These are phyloP conservation scores for Candida nanaspora DNA, from an alignment of 805 yeast genomes.

Conservation along the genomic window DNA sequence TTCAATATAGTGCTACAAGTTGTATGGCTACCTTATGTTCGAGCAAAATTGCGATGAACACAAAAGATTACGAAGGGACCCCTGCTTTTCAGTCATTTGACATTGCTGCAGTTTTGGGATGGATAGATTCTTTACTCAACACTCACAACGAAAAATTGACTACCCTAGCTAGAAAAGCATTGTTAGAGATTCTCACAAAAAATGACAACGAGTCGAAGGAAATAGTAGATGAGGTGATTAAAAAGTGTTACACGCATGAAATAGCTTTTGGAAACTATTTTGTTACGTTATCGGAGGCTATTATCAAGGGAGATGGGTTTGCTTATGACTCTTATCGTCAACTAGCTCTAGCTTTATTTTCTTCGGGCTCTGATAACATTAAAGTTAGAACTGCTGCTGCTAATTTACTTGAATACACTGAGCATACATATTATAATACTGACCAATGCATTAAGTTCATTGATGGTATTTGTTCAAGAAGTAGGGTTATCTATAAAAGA, in stretches of 20 bases:
- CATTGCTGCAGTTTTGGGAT: constrained; percentile 54
- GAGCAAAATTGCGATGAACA: constrained; percentile 53
- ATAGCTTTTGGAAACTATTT: constrained; percentile 64
- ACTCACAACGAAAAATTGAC: constrained; percentile 51
- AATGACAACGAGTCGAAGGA: constrained; percentile 52
- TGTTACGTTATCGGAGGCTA: constrained; percentile 58
- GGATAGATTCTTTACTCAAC: constrained; percentile 73
- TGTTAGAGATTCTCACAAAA: constrained; percentile 54
- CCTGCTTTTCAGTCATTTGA: constrained; percentile 49
- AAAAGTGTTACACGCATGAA: constrained; percentile 61
- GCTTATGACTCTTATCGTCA: constrained; percentile 56
- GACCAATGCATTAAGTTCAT: constrained; percentile 50
- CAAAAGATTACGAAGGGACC: constrained; percentile 1
- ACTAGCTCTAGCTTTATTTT: constrained; percentile 68
- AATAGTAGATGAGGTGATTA: constrained; percentile 50
- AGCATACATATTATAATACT: constrained; percentile 48
- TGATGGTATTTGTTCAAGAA: constrained; percentile 65
- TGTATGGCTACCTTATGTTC: constrained; percentile 79
- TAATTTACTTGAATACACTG: constrained; percentile 59
- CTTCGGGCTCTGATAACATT: constrained; percentile 65
- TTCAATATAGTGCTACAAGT: constrained; percentile 67
- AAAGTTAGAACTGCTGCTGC: constrained; percentile 70
- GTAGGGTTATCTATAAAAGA: constrained; percentile 80
- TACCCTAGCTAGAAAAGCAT: constrained; percentile 61
- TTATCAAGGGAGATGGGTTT: constrained; percentile 41